Conservation (phyloP, 495 filamentous ascomycete species). For the Platismatia glauca region DNA sequence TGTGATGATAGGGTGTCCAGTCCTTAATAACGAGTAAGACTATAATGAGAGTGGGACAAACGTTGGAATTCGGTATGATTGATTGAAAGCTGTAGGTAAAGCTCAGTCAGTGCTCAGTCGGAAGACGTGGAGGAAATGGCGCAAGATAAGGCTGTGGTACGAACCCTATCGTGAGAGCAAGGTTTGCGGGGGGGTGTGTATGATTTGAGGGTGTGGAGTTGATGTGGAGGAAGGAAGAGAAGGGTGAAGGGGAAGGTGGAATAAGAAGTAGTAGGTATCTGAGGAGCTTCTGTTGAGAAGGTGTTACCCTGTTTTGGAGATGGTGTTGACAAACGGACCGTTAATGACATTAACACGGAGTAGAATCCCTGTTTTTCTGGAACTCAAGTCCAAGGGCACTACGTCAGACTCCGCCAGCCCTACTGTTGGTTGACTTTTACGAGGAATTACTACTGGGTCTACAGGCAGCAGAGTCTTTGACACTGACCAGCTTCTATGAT, state of each 20-base stretch:
- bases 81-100: background rate
- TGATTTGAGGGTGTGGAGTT: background rate
- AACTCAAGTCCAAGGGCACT: background rate
- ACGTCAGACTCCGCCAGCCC: background rate
- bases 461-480: background rate
- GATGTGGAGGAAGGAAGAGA: background rate
- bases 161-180: background rate
- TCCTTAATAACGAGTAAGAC: background rate
- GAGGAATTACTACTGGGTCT: background rate
- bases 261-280: background rate
- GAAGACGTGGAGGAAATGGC: background rate
- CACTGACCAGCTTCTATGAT: background rate
- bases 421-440: background rate
- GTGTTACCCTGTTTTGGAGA: background rate
- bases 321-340: slow-evolving; percentile 1
- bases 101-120: background rate
- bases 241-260: background rate
- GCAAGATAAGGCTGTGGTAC: background rate
- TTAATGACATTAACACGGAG: background rate
- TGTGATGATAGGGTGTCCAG: background rate
- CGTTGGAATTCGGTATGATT: background rate
- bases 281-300: slow-evolving; percentile 3
- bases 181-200: background rate
- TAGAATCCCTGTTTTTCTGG: background rate
- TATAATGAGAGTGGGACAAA: background rate